A percentile compares a stretch with the other conserved stretches of the same genome.
phyloP scores from a whole-genome alignment of 176 grass and related monocot species.

The Rhynchospora breviuscula region DNA sequence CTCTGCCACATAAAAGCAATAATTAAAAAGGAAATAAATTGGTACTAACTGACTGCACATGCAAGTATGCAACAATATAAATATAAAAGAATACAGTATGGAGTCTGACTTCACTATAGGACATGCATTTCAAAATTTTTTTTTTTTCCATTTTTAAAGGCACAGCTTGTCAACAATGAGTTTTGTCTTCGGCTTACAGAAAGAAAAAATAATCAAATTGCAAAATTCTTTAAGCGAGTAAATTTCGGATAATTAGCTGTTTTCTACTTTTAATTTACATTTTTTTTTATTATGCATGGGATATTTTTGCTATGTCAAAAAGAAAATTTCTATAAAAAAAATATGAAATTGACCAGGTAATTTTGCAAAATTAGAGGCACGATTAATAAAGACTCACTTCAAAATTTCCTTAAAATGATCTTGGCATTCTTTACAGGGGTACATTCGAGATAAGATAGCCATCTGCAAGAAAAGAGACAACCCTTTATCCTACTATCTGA shows the following conservation, averaged over 20 bases:
- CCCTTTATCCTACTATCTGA: constrained; percentile 21
- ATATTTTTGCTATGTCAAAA: no score
- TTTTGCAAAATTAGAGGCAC: background rate
- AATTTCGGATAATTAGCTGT: background rate
- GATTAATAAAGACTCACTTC: constrained; percentile 53
- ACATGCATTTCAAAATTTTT: background rate
- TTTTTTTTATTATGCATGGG: background rate
- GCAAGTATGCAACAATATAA: background rate
- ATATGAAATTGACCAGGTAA: background rate
- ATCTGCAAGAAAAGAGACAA: constrained; percentile 49
- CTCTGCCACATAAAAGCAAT: constrained; percentile 41
- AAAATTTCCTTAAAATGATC: constrained; percentile 94
- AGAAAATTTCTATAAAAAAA: no score
- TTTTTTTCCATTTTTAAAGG: background rate
- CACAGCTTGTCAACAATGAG: background rate
- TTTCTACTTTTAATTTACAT: background rate
- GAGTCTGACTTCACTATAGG: background rate
- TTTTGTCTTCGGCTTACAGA: background rate
- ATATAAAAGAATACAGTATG: background rate
- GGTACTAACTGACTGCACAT: constrained; percentile 12
- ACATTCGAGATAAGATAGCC: constrained; percentile 75
- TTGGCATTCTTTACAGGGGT: constrained; percentile 94
- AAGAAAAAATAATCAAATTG: background rate
- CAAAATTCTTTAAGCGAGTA: background rate
- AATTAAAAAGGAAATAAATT: background rate